Evolutionary conservation across 2,329 filamentous ascomycete genomes (phyloP), one percentile per base, ranked within the genome.

Genomic region (Colletotrichum cuscutae): DNA sequence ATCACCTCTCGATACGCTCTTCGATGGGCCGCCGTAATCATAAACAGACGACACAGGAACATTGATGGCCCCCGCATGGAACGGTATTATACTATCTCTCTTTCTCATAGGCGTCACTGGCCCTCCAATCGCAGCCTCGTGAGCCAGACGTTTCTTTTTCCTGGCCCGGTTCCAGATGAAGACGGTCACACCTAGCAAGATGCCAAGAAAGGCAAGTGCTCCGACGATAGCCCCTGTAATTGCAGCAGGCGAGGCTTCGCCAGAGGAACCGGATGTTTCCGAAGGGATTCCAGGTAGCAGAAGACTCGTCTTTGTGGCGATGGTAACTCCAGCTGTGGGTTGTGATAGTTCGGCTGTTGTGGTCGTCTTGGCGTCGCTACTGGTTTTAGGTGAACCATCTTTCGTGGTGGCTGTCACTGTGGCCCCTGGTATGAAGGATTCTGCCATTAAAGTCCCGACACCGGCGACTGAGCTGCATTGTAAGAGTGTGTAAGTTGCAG

Each of bases 151-250:
- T 2, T 60, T 66, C n/a, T 67, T 49, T 19, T 52, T 71, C 15
- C 65, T 62, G 26, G 53, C 26, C 11, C 64, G 46, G 4, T 52
- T 6, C 65, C 67, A 52, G 19, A 71, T 15, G 11, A 57, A 57
- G 7, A 65, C 12, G 4, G 35, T 37, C 1, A 24, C 49, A 3
- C 60, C 71, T 0, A 52, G 19, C 1, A 73, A 11, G 2, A 71
- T 9, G 2, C 71, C 56, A 19, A 73, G 35, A n/a, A 73, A 46
- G 0, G 71, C 66, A 5, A 73, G 32, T 6, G 71, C 71, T 5
- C 71, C 71, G 11, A 58, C 49, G 9, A 71, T 52, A 28, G 60
- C 60, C 9, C 66, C 71, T 13, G 49, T 61, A 1, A 71, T 30
- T 9, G 66, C 66, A 0, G 60, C 56, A 0, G 28, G 7, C 2